Percentiles rank a stretch among this genome's conserved stretches.
Conservation (phyloP, 1,139 yeast genomes). For the Geotrichum bryndzae region DNA sequence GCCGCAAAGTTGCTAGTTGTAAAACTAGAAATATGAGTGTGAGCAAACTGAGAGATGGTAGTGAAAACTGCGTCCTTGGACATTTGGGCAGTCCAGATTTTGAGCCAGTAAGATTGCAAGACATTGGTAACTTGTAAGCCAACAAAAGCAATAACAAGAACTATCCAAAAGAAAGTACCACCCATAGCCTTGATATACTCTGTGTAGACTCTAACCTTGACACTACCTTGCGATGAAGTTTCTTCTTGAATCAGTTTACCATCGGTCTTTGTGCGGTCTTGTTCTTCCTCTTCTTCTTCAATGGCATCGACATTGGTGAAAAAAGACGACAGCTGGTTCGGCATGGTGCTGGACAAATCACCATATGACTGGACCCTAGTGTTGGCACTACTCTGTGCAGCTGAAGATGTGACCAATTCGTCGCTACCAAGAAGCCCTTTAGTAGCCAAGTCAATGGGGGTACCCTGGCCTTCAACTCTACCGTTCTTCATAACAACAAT, state of each 20-base stretch:
- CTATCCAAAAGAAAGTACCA: constrained; percentile 43
- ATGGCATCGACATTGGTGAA: not conserved
- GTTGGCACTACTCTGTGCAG: constrained; percentile 53
- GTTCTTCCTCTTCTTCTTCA: not conserved
- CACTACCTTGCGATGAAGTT: constrained; percentile 76
- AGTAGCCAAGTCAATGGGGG: constrained; percentile 65
- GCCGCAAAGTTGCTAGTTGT: not conserved
- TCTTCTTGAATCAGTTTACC: constrained; percentile 80
- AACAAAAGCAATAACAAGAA: constrained; percentile 44
- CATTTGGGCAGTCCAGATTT: constrained; percentile 59
- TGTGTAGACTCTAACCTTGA: constrained; percentile 60
- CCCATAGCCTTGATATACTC: constrained; percentile 69
- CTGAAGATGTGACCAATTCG: constrained; percentile 65
- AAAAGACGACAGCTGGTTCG: not conserved
- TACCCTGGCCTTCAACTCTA: constrained; percentile 66
- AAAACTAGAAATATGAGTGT: not conserved
- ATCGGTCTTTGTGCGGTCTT: constrained; percentile 19
- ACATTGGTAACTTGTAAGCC: constrained; percentile 56
- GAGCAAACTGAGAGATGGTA: not conserved
- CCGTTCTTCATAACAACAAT: constrained; percentile 84
- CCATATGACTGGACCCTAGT: constrained; percentile 43
- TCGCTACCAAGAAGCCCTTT: constrained; percentile 75
- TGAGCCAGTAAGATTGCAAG: constrained; percentile 78
- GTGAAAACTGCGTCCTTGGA: not conserved
- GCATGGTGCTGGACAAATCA: constrained; percentile 17